A percentile compares a stretch with the other conserved stretches of the same genome.
These are phyloP conservation scores for Trichothecium sympodiale DNA, from an alignment of 2,329 filamentous ascomycete genomes.

Conservation along the genomic window DNA sequence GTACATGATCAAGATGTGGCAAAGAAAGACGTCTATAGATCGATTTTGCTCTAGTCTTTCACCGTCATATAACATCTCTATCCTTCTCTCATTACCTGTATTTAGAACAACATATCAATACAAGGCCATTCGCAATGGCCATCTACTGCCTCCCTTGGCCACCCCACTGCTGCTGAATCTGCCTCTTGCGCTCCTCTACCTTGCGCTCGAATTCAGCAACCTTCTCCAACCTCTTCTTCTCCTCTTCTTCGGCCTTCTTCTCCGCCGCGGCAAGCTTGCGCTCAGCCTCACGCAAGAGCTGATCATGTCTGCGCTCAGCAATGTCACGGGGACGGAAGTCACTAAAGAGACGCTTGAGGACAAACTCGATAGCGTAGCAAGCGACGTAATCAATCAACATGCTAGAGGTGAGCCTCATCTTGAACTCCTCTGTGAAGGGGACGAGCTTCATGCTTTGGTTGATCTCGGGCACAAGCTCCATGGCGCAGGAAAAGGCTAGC, in stretches of 20 bases:
- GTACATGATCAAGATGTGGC: no score
- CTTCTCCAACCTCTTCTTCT: slow-evolving; percentile 40
- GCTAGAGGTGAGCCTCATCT: slow-evolving; percentile 66
- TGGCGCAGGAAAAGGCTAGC: slow-evolving; percentile 88
- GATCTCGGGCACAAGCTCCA: slow-evolving; percentile 89
- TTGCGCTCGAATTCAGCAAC: slow-evolving; percentile 49
- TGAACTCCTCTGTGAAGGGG: slow-evolving; percentile 82
- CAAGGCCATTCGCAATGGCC: no score
- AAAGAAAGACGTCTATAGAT: no score
- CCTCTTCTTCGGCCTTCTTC: slow-evolving; percentile 36
- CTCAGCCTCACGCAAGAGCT: slow-evolving; percentile 63
- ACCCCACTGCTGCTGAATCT: slow-evolving; percentile 39
- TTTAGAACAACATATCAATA: no score
- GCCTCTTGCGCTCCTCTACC: slow-evolving; percentile 37
- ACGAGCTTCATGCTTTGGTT: slow-evolving; percentile 90
- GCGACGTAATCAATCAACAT: slow-evolving; percentile 84
- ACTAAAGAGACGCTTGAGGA: slow-evolving; percentile 74
- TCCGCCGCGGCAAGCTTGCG: slow-evolving; percentile 51
- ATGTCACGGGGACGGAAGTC: slow-evolving; percentile 94
- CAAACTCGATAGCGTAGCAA: slow-evolving; percentile 81
- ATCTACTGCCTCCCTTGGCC: slow-evolving; percentile 20
- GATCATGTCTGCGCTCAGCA: slow-evolving; percentile 73
- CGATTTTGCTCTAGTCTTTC: no score
- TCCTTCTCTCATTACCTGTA: no score
- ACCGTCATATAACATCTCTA: no score